Evolutionary conservation across 768 basidiomycete genomes (phyloP), one percentile per base, ranked within the genome.

Genomic region (Lactarius tabidus): DNA sequence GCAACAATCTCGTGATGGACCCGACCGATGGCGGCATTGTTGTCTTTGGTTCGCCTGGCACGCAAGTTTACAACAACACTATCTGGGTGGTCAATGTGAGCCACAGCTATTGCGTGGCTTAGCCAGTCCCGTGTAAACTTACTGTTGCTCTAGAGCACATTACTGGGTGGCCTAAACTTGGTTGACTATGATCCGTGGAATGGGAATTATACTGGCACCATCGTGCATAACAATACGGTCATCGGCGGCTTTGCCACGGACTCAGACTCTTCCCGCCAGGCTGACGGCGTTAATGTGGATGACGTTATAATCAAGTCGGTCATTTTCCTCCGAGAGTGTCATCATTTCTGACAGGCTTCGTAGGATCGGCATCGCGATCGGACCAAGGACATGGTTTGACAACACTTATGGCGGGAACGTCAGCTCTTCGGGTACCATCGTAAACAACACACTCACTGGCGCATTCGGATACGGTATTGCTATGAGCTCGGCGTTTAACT

Each of bases 1-100:
- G 80, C 67, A 85, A 88, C 67, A 93, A 92, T 74, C 80, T 85
- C 78, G 76, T 93, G 54, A 79, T 84, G 68, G 85, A 84, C 62
- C 81, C 91, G 10, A 92, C 91, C 1, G 91, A 92, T 69, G 91
- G 91, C 9, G 90, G 86, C 7, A 89, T 92, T 54, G 89, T 91
- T 0, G 66, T 93, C 0, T 92, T 93, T 69, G 91, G 90, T 26
- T 76, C 89, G 3, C 88, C 89, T 7, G 90, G 90, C 0, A 85
- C 84, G 4, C 79, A 83, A 60, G 84, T 91, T 18, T 84, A 87
- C 70, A 90, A 91, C 68, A 91, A 91, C 71, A 90, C 87, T 0
- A 87, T 92, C 60, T 89, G 83, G 84, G 81, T 89, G 10, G 76
- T 82, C 29, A 87, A 81, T 63, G 89, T 89, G 69, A 59, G 85